A percentile compares a stretch with the other conserved stretches of the same genome.
These are phyloP conservation scores for Neofusicoccum laricinum DNA, from an alignment of 2,329 filamentous ascomycete genomes.

Conservation along the genomic window DNA sequence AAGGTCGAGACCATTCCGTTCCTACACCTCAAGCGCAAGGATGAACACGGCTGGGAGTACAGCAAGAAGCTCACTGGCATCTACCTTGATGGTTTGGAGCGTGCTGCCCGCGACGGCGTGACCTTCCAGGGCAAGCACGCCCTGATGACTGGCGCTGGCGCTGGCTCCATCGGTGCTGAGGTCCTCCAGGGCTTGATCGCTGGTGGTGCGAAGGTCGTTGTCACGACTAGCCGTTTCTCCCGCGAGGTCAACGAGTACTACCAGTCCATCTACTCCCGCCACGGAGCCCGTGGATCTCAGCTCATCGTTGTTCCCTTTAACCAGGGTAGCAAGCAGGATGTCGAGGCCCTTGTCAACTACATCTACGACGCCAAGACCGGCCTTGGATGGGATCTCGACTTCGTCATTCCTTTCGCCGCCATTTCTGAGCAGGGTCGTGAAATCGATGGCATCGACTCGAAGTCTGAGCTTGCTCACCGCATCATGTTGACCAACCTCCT, in stretches of 20 bases:
- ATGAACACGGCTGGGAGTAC: conserved; percentile 95
- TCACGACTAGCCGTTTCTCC: conserved; percentile 95
- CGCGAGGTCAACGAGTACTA: conserved; percentile 98
- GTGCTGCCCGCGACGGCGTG: conserved; percentile 81
- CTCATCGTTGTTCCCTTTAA: conserved; percentile 99
- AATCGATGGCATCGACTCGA: conserved; percentile 94
- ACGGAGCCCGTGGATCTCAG: conserved; percentile 89
- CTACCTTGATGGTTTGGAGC: conserved; percentile 88
- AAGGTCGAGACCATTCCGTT: conserved; percentile 98
- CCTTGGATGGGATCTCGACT: conserved; percentile 97
- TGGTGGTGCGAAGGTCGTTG: conserved; percentile 93
- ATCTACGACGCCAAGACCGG: conserved; percentile 96
- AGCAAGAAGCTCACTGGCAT: conserved; percentile 96
- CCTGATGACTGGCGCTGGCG: conserved; percentile 97
- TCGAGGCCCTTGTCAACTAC: conserved; percentile 90
- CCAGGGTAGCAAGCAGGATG: conserved; percentile 96
- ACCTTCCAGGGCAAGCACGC: conserved; percentile 94
- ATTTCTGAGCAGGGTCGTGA: conserved; percentile 97
- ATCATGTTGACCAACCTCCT: conserved; percentile 99
- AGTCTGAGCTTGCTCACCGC: conserved; percentile 94
- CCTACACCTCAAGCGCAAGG: conserved; percentile 92
- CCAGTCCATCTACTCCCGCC: conserved; percentile 96
- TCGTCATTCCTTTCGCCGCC: conserved; percentile 91
- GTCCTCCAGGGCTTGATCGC: conserved; percentile 94
- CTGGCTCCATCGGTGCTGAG: conserved; percentile 95